A percentile compares a stretch with the other conserved stretches of the same genome.
These are phyloP conservation scores for Mrakia frigida DNA, from an alignment of 768 basidiomycete species.

Conservation along the genomic window DNA sequence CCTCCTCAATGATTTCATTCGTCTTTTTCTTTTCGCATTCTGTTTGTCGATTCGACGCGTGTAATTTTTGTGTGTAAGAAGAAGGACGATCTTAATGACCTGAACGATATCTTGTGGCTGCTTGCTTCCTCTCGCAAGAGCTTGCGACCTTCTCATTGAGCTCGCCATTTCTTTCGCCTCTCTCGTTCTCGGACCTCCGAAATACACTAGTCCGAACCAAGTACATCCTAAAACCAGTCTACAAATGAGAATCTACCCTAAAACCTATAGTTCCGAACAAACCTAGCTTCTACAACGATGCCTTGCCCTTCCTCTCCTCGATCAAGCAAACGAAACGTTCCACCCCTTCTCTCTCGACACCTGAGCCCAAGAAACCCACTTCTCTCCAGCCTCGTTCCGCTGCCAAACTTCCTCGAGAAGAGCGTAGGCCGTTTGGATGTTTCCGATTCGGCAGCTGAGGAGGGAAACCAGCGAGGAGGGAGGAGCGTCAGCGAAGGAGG, in stretches of 20 bases:
- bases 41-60: neutral
- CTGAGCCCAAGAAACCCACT: slow-evolving; percentile 28
- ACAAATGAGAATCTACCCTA: too few species aligned
- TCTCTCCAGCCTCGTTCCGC: slow-evolving; percentile 23
- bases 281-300: too few species aligned
- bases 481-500: neutral
- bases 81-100: neutral
- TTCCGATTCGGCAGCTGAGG: slow-evolving; percentile 31
- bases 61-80: too few species aligned
- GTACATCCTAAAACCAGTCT: too few species aligned
- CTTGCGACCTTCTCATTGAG: too few species aligned
- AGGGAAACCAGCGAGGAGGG: neutral
- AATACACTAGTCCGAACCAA: too few species aligned
- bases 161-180: too few species aligned
- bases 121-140: too few species aligned
- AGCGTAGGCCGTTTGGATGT: slow-evolving; percentile 26
- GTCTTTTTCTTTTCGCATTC: neutral
- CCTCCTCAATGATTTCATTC: neutral
- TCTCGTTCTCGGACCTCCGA: too few species aligned
- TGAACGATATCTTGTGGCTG: neutral
- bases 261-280: too few species aligned
- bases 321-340: slow-evolving; percentile 30
- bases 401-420: slow-evolving; percentile 30
- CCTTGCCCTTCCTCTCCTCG: neutral
- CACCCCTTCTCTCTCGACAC: slow-evolving; percentile 22